phyloP scores from a whole-genome alignment of 2,329 filamentous ascomycete species.

The Beauveria scarabaeidicola region DNA sequence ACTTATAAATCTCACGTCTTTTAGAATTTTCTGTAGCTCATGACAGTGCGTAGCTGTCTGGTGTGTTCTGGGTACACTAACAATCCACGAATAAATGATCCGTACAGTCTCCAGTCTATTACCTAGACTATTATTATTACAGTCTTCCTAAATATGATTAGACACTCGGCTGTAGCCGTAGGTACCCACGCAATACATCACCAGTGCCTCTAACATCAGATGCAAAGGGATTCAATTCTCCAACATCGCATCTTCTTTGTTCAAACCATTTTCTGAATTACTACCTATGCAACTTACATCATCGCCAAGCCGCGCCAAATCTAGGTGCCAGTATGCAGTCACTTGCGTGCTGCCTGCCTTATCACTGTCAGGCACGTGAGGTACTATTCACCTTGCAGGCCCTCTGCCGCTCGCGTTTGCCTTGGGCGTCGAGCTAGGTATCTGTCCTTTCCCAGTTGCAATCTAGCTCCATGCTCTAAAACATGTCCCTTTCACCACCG shows the following conservation, averaged over 20 bases:
- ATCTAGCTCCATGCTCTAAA: not conserved
- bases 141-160: not conserved
- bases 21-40: too few species aligned
- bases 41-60: too few species aligned
- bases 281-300: not conserved
- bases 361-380: slow-evolving; percentile 9
- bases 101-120: not conserved
- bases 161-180: not conserved
- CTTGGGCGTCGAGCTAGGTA: not conserved
- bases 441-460: not conserved
- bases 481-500: not conserved
- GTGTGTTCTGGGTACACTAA: not conserved
- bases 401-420: not conserved
- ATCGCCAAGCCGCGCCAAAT: not conserved
- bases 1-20: too few species aligned
- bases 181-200: not conserved
- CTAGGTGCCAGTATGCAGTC: not conserved
- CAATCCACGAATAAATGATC: not conserved
- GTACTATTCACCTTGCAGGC: slow-evolving; percentile 3
- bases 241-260: not conserved
- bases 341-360: slow-evolving; percentile 1
- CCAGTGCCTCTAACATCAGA: not conserved
- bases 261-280: not conserved
- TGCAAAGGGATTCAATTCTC: not conserved
- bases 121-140: too few species aligned